Base-by-base conservation (phyloP, 2,329 filamentous ascomycete species). In the Trichoderma arundinaceum region DNA sequence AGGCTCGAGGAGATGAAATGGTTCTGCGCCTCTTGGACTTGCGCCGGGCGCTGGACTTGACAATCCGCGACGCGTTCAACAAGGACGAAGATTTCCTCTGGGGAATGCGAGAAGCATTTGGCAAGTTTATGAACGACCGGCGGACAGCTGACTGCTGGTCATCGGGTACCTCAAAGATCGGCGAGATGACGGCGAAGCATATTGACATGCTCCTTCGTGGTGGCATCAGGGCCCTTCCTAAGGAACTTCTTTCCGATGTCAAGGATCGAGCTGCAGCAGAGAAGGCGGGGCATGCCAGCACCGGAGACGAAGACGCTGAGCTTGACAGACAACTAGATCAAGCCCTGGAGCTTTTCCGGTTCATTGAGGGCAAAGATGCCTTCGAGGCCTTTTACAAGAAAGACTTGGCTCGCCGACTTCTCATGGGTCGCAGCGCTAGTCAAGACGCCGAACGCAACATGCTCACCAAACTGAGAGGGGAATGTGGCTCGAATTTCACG, bases 311-410 rank as follows among this genome's bases (percentile, higher is more conserved):
- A 75, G 94, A 98, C 75, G 89, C 90, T 0, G 93, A 97, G 76
- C 86, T 99, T 66, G 93, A 97, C 73, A 88, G 90, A 43, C 95
- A 98, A 75, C 84, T 99, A 10, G 94, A 99, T 72, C 91, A 96
- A 74, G 94, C 92, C 0, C 82, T 99, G 2, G 94, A 98, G 76
- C 83, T 99, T 4, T 99, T 99, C 84, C 88, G 96, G 5, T 98
- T 98, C 76, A 92, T 99, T 39, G 90, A 98, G 74, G 95, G 95
- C 70, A 99, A 99, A 77, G 94, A 96, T 64, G 92, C 97, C 0
- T 99, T 99, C 69, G 95, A 99, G 76, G 94, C 95, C 1, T 99
- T 99, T 76, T 99, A 99, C 85, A 99, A 99, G 82, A 96, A 95
- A 73, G 95, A 98, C 74, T 84, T 99, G 58, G 94, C 96, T 1